phyloP scores from a whole-genome alignment of 306 rosid genomes.

The Cucumis melo region DNA sequence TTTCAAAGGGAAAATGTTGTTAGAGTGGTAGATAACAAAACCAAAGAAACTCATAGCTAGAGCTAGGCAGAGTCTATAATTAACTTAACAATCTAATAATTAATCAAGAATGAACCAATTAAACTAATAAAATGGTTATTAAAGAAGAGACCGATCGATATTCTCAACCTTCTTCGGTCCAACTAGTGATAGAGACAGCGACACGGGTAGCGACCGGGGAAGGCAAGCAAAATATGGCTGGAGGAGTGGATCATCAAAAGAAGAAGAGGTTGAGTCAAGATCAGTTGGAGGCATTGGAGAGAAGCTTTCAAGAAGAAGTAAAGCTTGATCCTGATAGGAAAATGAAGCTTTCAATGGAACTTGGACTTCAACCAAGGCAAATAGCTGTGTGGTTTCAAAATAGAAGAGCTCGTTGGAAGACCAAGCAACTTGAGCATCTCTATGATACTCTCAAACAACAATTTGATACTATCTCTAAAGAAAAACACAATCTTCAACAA shows the following conservation, averaged over 20 bases:
- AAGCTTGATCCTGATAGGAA: slow-evolving; percentile 85
- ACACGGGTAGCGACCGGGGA: background rate
- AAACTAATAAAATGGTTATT: no score
- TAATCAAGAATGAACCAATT: no score
- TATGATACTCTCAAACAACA: slow-evolving; percentile 72
- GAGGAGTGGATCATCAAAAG: slow-evolving; percentile 33
- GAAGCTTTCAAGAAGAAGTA: slow-evolving; percentile 72
- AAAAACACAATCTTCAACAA: slow-evolving; percentile 60
- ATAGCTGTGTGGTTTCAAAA: slow-evolving; percentile 96
- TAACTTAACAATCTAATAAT: no score
- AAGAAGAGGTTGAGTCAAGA: slow-evolving; percentile 60
- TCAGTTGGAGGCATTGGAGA: slow-evolving; percentile 67
- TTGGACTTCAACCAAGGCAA: slow-evolving; percentile 89
- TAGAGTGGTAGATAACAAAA: no score
- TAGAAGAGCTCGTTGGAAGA: slow-evolving; percentile 85
- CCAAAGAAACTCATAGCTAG: no score
- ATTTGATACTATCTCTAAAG: slow-evolving; percentile 45
- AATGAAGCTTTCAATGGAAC: slow-evolving; percentile 70
- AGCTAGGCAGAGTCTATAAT: no score
- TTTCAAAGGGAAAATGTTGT: no score
- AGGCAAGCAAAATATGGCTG: background rate
- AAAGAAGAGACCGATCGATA: no score
- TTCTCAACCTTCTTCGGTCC: background rate
- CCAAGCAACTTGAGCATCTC: slow-evolving; percentile 69
- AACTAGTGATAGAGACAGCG: background rate